These are phyloP conservation scores for Malus hybrid DNA, from an alignment of 331 rosid genomes.

Conservation along the genomic window DNA sequence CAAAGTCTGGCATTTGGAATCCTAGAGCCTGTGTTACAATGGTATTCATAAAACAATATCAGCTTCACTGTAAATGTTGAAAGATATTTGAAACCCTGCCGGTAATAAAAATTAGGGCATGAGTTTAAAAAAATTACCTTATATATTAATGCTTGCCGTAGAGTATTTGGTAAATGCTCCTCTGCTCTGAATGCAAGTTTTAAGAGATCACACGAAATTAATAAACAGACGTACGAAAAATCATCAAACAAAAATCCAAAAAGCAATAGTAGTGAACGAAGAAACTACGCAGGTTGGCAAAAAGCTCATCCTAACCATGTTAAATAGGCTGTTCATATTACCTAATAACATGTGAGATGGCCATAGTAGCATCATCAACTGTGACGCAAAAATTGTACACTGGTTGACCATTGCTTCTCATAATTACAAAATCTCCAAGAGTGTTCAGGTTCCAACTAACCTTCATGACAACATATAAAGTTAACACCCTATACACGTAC, in stretches of 20 bases:
- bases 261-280: neutral
- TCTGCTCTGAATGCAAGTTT: constrained; percentile 70
- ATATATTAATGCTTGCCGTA: constrained; percentile 89
- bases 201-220: neutral
- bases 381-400: constrained; percentile 97
- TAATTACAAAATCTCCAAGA: constrained; percentile 92
- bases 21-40: constrained; percentile 68
- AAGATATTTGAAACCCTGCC: neutral
- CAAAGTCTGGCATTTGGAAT: constrained; percentile 85
- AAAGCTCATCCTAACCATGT: constrained; percentile 3
- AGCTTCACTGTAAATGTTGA: constrained; percentile 7
- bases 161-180: constrained; percentile 92
- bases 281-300: neutral
- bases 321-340: constrained; percentile 15
- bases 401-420: constrained; percentile 98
- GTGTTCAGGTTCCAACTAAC: constrained; percentile 98
- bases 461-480: constrained; percentile 78
- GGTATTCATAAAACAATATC: constrained; percentile 5
- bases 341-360: constrained; percentile 97
- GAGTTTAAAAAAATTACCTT: constrained; percentile 41
- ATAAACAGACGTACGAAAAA: neutral
- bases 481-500: constrained; percentile 30
- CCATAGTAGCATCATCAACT: constrained; percentile 97
- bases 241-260: neutral
- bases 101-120: neutral